Conservation (phyloP, 2,329 filamentous ascomycete species). For the Fusarium kyushuense region DNA sequence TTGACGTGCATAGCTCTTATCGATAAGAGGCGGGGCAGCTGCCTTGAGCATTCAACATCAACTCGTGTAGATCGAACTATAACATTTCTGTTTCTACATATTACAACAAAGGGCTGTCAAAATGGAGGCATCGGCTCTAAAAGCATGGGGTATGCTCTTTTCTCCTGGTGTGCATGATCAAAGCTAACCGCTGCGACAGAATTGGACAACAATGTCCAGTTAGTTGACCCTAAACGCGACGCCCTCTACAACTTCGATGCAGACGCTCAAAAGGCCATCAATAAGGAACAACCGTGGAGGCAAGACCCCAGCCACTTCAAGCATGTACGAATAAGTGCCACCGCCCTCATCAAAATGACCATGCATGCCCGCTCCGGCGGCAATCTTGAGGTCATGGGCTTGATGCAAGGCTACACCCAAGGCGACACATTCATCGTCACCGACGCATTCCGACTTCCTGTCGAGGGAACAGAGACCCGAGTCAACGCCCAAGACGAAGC, state of each 20-base stretch:
- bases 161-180: fast-evolving
- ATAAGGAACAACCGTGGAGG: slow-evolving; percentile 77
- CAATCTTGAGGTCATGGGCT: slow-evolving; percentile 92
- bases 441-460: slow-evolving; percentile 91
- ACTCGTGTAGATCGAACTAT: slow-evolving; percentile 24
- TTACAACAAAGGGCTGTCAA: slow-evolving; percentile 34
- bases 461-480: slow-evolving; percentile 97
- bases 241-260: slow-evolving; percentile 88
- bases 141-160: slow-evolving; percentile 47
- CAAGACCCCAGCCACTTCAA: slow-evolving; percentile 90
- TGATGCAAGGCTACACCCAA: slow-evolving; percentile 96
- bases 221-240: slow-evolving; percentile 88
- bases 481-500: slow-evolving; percentile 97
- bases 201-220: slow-evolving; percentile 85
- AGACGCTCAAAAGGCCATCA: slow-evolving; percentile 74
- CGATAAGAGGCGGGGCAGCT: slow-evolving; percentile 49
- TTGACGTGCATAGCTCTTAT: slow-evolving; percentile 41
- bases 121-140: slow-evolving; percentile 51
- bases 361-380: slow-evolving; percentile 98
- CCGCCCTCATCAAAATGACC: slow-evolving; percentile 97
- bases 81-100: slow-evolving; percentile 19
- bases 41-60: slow-evolving; percentile 32
- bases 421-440: slow-evolving; percentile 90
- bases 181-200: slow-evolving; percentile 64
- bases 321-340: slow-evolving; percentile 89